phyloP scores from a whole-genome alignment of 176 grass and related monocot species.

The Oryza officinalis region DNA sequence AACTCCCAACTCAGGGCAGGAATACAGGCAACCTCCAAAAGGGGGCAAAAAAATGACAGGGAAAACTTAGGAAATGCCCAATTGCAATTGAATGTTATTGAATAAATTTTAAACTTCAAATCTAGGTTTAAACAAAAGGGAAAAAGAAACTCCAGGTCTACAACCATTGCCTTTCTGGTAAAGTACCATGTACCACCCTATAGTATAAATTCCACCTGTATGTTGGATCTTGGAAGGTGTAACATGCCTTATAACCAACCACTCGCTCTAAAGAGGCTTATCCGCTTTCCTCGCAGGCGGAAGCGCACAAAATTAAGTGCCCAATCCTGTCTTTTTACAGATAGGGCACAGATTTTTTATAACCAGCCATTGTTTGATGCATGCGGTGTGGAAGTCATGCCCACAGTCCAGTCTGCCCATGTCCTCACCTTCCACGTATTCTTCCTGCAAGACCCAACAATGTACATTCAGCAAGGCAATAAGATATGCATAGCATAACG shows the following conservation, averaged over 20 bases:
- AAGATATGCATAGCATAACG: background rate
- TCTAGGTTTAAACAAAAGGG: constrained; percentile 42
- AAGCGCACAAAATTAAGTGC: constrained; percentile 10
- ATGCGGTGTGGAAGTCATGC: constrained; percentile 67
- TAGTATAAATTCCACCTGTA: constrained; percentile 46
- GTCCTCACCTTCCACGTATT: constrained; percentile 65
- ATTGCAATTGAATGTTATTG: constrained; percentile 48
- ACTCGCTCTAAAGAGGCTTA: background rate
- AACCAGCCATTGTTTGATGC: constrained; percentile 81
- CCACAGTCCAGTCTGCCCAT: constrained; percentile 75
- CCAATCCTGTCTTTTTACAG: constrained; percentile 73
- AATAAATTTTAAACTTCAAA: constrained; percentile 40
- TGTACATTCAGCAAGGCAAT: background rate
- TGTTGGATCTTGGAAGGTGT: constrained; percentile 32
- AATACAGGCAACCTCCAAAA: background rate
- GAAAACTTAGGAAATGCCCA: background rate
- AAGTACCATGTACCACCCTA: constrained; percentile 49
- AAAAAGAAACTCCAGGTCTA: constrained; percentile 40
- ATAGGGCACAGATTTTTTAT: constrained; percentile 86
- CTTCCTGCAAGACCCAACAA: constrained; percentile 54
- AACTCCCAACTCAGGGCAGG: background rate
- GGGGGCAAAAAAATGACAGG: too few species aligned
- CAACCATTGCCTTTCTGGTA: constrained; percentile 37
- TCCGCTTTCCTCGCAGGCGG: background rate
- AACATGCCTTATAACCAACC: constrained; percentile 32